These are phyloP conservation scores for Fusarium gaditjirri DNA, from an alignment of 2,329 filamentous ascomycete species.

Conservation along the genomic window DNA sequence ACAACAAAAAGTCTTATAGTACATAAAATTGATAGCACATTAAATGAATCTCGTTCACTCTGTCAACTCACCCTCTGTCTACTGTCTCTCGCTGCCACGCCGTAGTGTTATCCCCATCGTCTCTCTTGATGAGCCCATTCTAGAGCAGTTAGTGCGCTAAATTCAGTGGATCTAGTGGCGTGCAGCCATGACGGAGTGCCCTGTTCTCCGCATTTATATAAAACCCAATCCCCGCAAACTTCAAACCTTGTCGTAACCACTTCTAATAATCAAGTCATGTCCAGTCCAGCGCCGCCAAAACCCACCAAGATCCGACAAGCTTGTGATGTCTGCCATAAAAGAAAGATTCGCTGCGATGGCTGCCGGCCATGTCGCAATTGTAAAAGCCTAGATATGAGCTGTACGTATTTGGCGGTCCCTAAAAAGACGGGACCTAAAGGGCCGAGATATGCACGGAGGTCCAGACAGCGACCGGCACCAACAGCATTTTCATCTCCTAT, in stretches of 20 bases:
- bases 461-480: neutral
- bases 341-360: slow-evolving; percentile 48
- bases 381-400: slow-evolving; percentile 15
- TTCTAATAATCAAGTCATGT: neutral
- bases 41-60: rapidly evolving
- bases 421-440: slow-evolving; percentile 48
- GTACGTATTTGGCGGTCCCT: slow-evolving; percentile 46
- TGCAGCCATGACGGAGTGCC: neutral
- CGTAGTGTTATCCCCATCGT: rapidly evolving
- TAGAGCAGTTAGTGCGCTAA: neutral
- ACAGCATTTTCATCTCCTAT: neutral
- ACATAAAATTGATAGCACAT: no score
- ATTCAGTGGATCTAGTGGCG: neutral
- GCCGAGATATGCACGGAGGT: neutral
- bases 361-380: slow-evolving; percentile 45
- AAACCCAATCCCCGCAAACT: slow-evolving; percentile 12
- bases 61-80: rapidly evolving
- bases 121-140: neutral
- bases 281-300: neutral
- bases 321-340: slow-evolving; percentile 46
- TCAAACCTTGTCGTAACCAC: neutral
- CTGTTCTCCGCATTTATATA: slow-evolving; percentile 17
- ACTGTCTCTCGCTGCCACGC: neutral
- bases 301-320: slow-evolving; percentile 35
- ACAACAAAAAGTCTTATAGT: no score